Evolutionary conservation across 345 rosid species (phyloP).

Genomic region (Angophora floribunda): DNA sequence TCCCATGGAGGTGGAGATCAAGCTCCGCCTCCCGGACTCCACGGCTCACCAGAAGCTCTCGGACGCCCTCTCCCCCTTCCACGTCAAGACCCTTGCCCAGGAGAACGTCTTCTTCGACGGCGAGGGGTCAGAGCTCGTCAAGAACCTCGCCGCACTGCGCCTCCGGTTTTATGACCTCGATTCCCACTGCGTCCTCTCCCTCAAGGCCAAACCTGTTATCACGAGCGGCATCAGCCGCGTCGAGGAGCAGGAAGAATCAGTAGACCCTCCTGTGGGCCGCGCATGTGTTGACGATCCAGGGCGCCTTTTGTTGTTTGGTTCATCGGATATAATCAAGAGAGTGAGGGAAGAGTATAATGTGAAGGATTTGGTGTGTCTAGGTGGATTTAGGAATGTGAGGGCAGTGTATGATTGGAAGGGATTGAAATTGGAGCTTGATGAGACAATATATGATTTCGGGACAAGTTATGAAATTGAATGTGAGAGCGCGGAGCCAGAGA

Average conservation of each 20-base stretch:
- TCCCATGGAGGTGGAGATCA: constrained; percentile 61
- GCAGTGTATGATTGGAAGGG: constrained; percentile 56
- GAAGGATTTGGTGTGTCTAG: constrained; percentile 31
- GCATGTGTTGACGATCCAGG: constrained; percentile 21
- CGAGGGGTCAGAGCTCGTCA: constrained; percentile 20
- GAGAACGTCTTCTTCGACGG: constrained; percentile 63
- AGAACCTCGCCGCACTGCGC: constrained; percentile 44
- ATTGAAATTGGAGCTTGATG: constrained; percentile 55
- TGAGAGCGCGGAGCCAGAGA: constrained; percentile 52
- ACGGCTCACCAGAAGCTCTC: constrained; percentile 24
- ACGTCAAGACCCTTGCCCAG: constrained; percentile 37
- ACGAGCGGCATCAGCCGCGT: constrained; percentile 44
- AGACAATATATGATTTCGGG: constrained; percentile 44
- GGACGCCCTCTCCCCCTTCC: constrained; percentile 34
- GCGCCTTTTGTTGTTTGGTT: constrained; percentile 2
- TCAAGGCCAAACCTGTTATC: constrained; percentile 46
- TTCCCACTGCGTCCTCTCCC: constrained; percentile 38
- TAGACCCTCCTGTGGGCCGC: constrained; percentile 28
- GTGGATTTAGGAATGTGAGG: constrained; percentile 56
- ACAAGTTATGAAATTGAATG: constrained; percentile 62
- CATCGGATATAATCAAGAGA: constrained; percentile 24
- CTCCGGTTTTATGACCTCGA: constrained; percentile 41
- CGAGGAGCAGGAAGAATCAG: constrained; percentile 50
- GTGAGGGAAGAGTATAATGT: constrained; percentile 37
- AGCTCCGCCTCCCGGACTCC: constrained; percentile 35